phyloP scores from a whole-genome alignment of 257 asterid genomes.

The Ocimum tenuiflorum region DNA sequence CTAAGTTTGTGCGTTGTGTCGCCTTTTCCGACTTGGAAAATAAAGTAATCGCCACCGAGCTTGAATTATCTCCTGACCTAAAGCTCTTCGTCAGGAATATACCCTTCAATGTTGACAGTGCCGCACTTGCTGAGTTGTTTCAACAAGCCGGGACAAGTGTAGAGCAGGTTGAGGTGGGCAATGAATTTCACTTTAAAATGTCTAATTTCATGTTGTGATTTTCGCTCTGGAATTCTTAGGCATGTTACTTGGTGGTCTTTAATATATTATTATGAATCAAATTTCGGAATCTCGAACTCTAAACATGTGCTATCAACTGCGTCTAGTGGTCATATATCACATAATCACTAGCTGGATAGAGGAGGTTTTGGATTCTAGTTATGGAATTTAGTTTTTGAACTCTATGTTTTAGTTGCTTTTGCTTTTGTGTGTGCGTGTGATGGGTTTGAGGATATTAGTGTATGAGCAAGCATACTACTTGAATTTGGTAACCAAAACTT shows the following conservation, averaged over 20 bases:
- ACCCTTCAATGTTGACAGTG: conserved; percentile 68
- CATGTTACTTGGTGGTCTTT: no score
- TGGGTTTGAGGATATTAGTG: no score
- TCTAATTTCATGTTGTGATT: no score
- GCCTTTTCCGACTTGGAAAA: conserved; percentile 51
- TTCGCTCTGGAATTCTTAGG: no score
- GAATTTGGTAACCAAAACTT: not conserved
- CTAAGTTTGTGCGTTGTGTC: conserved; percentile 33
- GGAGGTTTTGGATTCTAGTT: no score
- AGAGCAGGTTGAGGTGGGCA: conserved; percentile 79
- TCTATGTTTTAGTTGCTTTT: not conserved
- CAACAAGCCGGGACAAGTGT: conserved; percentile 64
- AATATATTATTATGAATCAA: no score
- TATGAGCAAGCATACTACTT: not conserved
- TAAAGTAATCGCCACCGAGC: not conserved
- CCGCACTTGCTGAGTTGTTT: conserved; percentile 64
- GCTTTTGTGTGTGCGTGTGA: not conserved
- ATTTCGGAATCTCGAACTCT: no score
- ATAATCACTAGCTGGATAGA: no score
- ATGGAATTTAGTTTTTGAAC: no score
- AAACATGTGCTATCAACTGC: no score
- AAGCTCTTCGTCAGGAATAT: conserved; percentile 84
- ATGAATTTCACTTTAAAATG: no score
- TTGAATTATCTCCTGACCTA: conserved; percentile 42
- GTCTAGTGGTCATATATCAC: no score